Conservation (phyloP, 306 rosid genomes). For the Arachis stenosperma region DNA sequence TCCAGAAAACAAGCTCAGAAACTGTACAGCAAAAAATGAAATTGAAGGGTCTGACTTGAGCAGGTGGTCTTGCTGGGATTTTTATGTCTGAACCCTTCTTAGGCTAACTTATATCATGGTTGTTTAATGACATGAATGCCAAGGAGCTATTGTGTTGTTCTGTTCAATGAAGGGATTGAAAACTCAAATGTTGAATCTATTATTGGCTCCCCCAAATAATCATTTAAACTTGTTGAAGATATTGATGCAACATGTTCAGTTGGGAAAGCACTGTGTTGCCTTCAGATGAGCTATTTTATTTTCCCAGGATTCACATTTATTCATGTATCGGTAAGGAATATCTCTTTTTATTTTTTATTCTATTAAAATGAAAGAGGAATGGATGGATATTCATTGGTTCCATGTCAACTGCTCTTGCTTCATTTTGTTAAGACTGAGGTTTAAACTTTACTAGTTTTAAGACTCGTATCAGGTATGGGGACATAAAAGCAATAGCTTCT, state of each 20-base stretch:
- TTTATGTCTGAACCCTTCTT: conserved; percentile 72
- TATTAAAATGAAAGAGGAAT: conserved; percentile 15
- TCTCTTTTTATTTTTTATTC: conserved; percentile 27
- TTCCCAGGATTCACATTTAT: conserved; percentile 95
- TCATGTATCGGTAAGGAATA: conserved; percentile 81
- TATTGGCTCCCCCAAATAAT: conserved; percentile 32
- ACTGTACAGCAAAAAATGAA: conserved; percentile 62
- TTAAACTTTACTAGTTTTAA: background rate
- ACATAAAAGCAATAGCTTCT: too few relatives aligned
- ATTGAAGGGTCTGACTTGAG: conserved; percentile 73
- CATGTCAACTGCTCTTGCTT: background rate
- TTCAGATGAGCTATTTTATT: conserved; percentile 83
- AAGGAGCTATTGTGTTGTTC: conserved; percentile 64
- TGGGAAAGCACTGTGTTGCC: conserved; percentile 99
- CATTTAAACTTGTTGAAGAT: conserved; percentile 43
- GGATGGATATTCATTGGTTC: conserved; percentile 9
- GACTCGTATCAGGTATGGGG: too few relatives aligned
- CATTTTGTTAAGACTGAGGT: conserved; percentile 15
- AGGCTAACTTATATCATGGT: conserved; percentile 84
- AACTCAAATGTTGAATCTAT: conserved; percentile 42
- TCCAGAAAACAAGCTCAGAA: conserved; percentile 38
- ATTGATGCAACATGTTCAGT: conserved; percentile 87
- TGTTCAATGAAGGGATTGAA: conserved; percentile 36
- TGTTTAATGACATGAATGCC: conserved; percentile 66
- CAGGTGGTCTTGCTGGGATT: conserved; percentile 97